A percentile compares a stretch with the other conserved stretches of the same genome.
Conservation (phyloP, 805 yeast genomes). For the Cephaloascus fragrans region DNA sequence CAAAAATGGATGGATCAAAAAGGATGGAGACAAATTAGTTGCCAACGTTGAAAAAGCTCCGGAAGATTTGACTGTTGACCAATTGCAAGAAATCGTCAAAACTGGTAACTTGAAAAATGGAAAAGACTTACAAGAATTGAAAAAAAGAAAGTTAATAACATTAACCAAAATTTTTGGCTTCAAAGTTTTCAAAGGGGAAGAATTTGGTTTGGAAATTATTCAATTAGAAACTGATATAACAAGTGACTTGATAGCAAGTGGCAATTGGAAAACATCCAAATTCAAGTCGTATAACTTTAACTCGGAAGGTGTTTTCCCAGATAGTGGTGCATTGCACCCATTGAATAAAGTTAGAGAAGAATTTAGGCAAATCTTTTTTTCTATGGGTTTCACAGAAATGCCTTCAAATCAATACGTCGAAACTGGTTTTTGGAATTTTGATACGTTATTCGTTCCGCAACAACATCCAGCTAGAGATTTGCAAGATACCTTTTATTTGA, state of each 20-base stretch:
- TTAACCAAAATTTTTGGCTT: constrained; percentile 69
- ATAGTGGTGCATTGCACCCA: constrained; percentile 93
- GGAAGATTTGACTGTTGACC: constrained; percentile 55
- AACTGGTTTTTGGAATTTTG: constrained; percentile 98
- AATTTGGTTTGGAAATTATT: constrained; percentile 73
- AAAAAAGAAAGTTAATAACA: constrained; percentile 81
- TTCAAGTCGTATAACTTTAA: constrained; percentile 96
- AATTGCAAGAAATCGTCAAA: constrained; percentile 45
- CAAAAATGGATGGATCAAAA: constrained; percentile 92
- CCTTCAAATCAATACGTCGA: constrained; percentile 98
- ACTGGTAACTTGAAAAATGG: constrained; percentile 50
- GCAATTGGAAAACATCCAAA: constrained; percentile 71
- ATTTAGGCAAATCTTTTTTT: constrained; percentile 93
- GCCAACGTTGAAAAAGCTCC: constrained; percentile 48
- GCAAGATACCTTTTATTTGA: constrained; percentile 96
- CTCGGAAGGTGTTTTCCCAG: constrained; percentile 84
- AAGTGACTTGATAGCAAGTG: constrained; percentile 78
- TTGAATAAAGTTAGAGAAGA: constrained; percentile 94
- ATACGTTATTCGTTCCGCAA: constrained; percentile 93
- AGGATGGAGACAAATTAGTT: constrained; percentile 74
- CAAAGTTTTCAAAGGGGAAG: constrained; percentile 68
- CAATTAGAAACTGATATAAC: constrained; percentile 90
- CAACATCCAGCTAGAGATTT: constrained; percentile 99
- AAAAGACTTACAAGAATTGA: constrained; percentile 72
- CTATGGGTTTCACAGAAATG: constrained; percentile 98